These are phyloP conservation scores for Pelargonium citronellum DNA, from an alignment of 441 rosid species.

Conservation along the genomic window DNA sequence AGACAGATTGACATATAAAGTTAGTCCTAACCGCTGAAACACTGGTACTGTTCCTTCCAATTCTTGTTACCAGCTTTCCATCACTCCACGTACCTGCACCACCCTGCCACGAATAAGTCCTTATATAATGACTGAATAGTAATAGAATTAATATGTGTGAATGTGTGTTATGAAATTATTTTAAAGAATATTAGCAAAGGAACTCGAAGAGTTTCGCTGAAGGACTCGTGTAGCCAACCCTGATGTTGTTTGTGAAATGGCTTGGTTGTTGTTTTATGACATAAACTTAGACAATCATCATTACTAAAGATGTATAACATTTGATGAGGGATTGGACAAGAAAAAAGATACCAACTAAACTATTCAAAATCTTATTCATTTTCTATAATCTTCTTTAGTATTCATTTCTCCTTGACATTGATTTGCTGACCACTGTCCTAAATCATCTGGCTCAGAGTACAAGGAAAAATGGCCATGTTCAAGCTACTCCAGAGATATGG, in stretches of 20 bases:
- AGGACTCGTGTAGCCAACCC: too few species aligned
- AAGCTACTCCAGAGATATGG: background rate
- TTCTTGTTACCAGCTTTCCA: conserved; percentile 93
- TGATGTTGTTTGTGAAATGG: too few species aligned
- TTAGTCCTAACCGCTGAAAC: conserved; percentile 66
- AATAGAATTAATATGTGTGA: background rate
- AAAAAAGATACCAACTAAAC: background rate
- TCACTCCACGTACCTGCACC: conserved; percentile 99
- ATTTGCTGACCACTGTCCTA: background rate
- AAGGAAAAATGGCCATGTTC: background rate
- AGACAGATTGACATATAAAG: conserved; percentile 11
- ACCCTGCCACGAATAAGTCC: conserved; percentile 94
- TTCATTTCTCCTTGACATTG: background rate
- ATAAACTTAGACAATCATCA: background rate
- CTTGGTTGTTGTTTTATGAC: too few species aligned
- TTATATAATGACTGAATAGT: conserved; percentile 38
- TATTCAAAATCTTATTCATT: background rate
- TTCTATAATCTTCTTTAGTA: background rate
- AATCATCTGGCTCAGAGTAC: background rate
- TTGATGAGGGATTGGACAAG: background rate
- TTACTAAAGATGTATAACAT: background rate
- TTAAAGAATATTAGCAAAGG: too few species aligned
- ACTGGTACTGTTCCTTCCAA: conserved; percentile 80
- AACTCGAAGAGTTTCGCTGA: too few species aligned
- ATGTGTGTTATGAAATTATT: too few species aligned